phyloP scores from a whole-genome alignment of 2,329 filamentous ascomycete genomes.

The Rutstroemia sp. region DNA sequence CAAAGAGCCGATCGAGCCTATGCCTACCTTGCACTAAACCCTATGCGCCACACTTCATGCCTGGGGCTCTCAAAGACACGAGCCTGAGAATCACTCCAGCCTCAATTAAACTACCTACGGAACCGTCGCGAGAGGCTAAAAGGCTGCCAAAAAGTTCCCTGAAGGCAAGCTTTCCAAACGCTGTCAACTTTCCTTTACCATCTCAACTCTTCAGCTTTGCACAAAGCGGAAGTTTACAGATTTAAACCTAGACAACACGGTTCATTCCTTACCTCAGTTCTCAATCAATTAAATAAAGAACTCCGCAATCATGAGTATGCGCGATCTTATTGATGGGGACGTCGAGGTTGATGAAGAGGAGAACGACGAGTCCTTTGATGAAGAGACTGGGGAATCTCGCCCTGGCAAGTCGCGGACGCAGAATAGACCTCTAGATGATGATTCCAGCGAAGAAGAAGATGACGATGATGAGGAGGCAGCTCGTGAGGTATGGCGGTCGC shows the following conservation, averaged over 20 bases:
- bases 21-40: too few species aligned
- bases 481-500: conserved; percentile 50
- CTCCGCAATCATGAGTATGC: conserved; percentile 54
- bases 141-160: conserved; percentile 6
- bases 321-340: conserved; percentile 74
- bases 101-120: background rate
- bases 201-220: background rate
- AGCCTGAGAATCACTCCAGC: background rate
- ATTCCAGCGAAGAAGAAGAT: conserved; percentile 88
- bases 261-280: background rate
- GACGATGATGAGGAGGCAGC: conserved; percentile 86
- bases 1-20: too few species aligned
- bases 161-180: background rate
- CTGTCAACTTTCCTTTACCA: background rate
- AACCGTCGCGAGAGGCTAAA: conserved; percentile 6
- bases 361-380: conserved; percentile 76
- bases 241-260: background rate
- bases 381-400: conserved; percentile 58
- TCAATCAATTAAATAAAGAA: conserved; percentile 2
- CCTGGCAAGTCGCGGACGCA: conserved; percentile 31
- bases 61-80: background rate
- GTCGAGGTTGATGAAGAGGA: conserved; percentile 82
- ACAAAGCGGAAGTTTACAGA: background rate
- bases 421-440: conserved; percentile 45
- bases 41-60: too few species aligned